Base-by-base conservation (phyloP, 176 grass and related monocot species). In the Juncus inflexus region DNA sequence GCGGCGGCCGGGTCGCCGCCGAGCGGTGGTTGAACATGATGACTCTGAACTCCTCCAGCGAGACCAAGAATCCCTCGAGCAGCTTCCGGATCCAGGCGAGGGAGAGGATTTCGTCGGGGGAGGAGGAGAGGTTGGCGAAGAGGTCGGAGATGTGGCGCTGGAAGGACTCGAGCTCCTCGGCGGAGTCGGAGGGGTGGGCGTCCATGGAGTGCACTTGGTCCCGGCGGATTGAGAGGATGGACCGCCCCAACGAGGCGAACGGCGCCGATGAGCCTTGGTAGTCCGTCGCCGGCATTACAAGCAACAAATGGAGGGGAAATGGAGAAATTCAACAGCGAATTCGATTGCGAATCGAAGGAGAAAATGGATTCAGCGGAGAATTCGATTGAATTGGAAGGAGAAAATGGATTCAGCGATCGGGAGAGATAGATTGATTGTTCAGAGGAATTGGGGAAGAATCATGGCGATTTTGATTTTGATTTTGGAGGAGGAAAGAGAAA, bases 271-370 rank as follows among this genome's bases (percentile, higher is more conserved):
- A 84, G 8, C 88, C 83, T 57, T 92, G 88, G 85, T 74, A 83
- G 9, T 99, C 95, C 15, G 83, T 86, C 0, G 73, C 83, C 78
- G 95, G 95, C 95, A 99, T 99, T 76, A 54, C 55, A 62, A 67
- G 4, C 58, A 67, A 53, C 66, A 63, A 63, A 51, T 63, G 41
- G 13, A 47, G 51, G 4, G 15, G 64, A 9, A 54, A 37, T 64
- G 43, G 9, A 47, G 43, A 47, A 47, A 47, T 9, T 47, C 6
- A 47, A 47, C 43, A 47, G 43, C 43, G 43, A 47, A 28, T 47
- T 47, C 43, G 9, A 47, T 47, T 47, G 4, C 2, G 43, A 28
- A 28, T 28, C 1, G 19, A 28, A 28, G 19, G 19, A 28, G 19
- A 28, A 28, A n/a, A n/a, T n/a, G 42, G 42, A 47, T 47, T 47